Evolutionary conservation across 345 rosid genomes (phyloP), one percentile per base, ranked within the genome.

Genomic region (Populus davidiana): DNA sequence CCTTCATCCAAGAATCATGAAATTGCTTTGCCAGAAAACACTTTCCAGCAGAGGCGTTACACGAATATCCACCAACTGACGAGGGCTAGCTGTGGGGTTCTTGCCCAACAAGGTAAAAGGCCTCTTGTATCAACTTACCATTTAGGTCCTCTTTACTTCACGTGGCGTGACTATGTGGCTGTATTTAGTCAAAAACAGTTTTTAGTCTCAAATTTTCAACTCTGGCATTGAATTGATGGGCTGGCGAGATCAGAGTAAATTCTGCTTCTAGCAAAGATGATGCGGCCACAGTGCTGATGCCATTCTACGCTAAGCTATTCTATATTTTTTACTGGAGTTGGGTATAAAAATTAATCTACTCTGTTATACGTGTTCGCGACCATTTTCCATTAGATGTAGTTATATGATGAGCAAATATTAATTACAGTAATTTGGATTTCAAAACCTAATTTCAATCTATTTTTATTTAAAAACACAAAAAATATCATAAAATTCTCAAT

Each of bases 1-100:
- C 35, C 35, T 33, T 33, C 35, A 33, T 33, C 5, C 5, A 33
- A 33, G 4, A 33, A 33, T 41, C 12, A 41, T 41, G 44, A 41
- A 41, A 10, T 41, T 41, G 44, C 44, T 12, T 10, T 41, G 13
- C 44, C 12, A 41, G 44, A 41, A 10, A 41, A 2, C 44, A 41
- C 44, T 41, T 41, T 41, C 3, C 13, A 41, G 44, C 44, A 41
- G 12, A 2, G 44, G 44, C 44, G 44, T 41, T 10, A 16, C 62
- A 68, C 71, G 80, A 74, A 77, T 52, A 56, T 67, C 72, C 41
- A 66, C 79, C n/a, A 36, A 41, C 79, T 68, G 33, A 23, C 70
- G 49, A 61, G 31, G 5, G 16, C 79, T 8, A 38, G 70, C 81
- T 68, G 83, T 72, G 77, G 70, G 83, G 81, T 78, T 80, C 66